Evolutionary conservation across 140 eudicot species (phyloP), one percentile per base, ranked within the genome.

Genomic region (Flaveria floridana): DNA sequence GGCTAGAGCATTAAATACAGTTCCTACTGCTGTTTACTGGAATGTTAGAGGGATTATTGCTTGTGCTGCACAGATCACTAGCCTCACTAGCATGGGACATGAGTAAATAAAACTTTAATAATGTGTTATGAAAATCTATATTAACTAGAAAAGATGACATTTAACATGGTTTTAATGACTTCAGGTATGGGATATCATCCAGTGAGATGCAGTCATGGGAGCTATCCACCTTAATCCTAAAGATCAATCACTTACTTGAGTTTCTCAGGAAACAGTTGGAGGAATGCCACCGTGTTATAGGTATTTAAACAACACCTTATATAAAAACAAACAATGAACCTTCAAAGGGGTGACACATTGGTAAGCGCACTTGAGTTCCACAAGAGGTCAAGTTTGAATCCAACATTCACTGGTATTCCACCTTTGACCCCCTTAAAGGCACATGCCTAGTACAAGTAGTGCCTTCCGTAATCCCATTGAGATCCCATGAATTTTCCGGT

Each of bases 1-100:
- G 79, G 65, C 84, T 10, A 63, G 81, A 23, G 90, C 89, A 5
- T 47, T 77, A 53, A 53, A 78, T 9, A 68, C 78, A 9, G 76
- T 89, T 63, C 93, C 96, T 0, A 77, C 90, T 42, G 96, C 96
- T 30, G 93, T 81, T 50, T 89, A 89, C 55, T 89, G 96, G 96
- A 83, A 82, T 37, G 81, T 89, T 51, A 76, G 90, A 68, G 86
- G 90, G 70, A 81, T 82, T 55, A 82, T 87, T 47, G 93, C 84
- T 10, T 85, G 90, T 77, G 92, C 91, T 28, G 62, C 96, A 48
- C 88, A 85, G 65, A 83, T 89, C 71, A 80, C 79, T n/a, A 85
- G 81, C 68, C 93, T 89, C 61, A 89, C 85, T 55, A 83, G 89
- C 88, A 85, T 85, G 88, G 89, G 89, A 75, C 89, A 89, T 23